Base-by-base conservation (phyloP, 345 rosid species). In the Chamaenerion angustifolium region DNA sequence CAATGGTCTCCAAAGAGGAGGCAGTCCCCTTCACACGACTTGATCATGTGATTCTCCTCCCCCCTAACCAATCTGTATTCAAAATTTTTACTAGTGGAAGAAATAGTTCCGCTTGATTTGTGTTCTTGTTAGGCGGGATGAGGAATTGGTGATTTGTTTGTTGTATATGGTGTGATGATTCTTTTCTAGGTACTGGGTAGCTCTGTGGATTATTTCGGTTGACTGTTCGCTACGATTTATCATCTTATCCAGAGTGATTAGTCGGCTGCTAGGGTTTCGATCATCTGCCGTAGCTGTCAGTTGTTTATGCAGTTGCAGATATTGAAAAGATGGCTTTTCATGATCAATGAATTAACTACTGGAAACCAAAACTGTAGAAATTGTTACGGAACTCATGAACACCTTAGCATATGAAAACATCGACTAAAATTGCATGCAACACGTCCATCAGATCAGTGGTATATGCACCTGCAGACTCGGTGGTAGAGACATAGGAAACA, bases 121-220 rank as follows among this genome's bases (percentile, higher is more conserved):
- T 63, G 58, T 19, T 64, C 56, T 47, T 42, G 50, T 65, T 42
- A 46, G 71, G 69, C 52, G 67, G 67, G 54, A 61, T 60, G 67
- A 78, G 71, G 66, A 68, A 61, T 61, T 56, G 21, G 9, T 49
- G 42, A 31, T 51, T 56, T 60, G 59, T 62, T 57, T 75, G 70
- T 58, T 75, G 83, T 81, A 75, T 70, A 77, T 80, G 79, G 63
- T 71, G 70, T 60, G 82, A 58, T 59, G 56, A 59, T 74, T 70
- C 56, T 62, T 69, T 69, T 62, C 21, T 67, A 79, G 71, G 51
- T 59, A 48, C 56, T 58, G 62, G 70, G 71, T 60, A 74, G 80
- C 56, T 67, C 10, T 57, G 64, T 62, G 59, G 63, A 58, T 53
- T 66, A 52, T 68, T 54, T 63, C 56, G 8, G 37, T 31, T 48